Percentiles rank a stretch among this genome's conserved stretches.
Evolutionary conservation across 2,329 filamentous ascomycete species (phyloP).

Genomic region (Endocalyx cinctus): DNA sequence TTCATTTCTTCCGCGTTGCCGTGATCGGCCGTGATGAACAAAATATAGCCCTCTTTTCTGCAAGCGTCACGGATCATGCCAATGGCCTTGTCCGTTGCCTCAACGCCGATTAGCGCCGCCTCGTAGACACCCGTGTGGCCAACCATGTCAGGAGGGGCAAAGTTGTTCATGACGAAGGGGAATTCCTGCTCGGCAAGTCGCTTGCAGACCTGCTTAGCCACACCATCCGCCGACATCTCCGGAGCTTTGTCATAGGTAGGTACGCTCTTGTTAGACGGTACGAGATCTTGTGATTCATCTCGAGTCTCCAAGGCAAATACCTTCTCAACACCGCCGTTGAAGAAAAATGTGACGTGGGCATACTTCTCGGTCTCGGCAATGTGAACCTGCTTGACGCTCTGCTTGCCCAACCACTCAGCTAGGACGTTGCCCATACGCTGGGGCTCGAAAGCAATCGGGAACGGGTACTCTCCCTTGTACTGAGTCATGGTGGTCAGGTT

Average conservation of each 20-base stretch:
- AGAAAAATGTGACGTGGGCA: constrained; percentile 99
- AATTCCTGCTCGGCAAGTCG: constrained; percentile 79
- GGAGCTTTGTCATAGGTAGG: constrained; percentile 93
- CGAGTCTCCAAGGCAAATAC: constrained; percentile 87
- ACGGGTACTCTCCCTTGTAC: constrained; percentile 94
- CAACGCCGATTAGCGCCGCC: constrained; percentile 78
- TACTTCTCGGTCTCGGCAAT: constrained; percentile 99
- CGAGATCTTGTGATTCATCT: constrained; percentile 72
- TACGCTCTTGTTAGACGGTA: constrained; percentile 84
- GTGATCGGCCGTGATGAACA: constrained; percentile 96
- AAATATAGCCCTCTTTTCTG: constrained; percentile 86
- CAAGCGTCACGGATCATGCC: constrained; percentile 88
- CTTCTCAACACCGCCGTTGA: constrained; percentile 98
- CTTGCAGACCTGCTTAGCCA: constrained; percentile 86
- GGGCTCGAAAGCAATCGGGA: constrained; percentile 86
- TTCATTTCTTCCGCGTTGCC: constrained; percentile 99
- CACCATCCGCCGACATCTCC: constrained; percentile 89
- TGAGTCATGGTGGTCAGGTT: constrained; percentile 95
- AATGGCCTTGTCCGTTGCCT: constrained; percentile 90
- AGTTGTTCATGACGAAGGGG: constrained; percentile 99
- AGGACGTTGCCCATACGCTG: constrained; percentile 98
- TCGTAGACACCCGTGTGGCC: constrained; percentile 98
- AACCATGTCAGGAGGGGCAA: constrained; percentile 98
- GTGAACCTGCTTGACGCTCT: constrained; percentile 88
- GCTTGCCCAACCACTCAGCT: constrained; percentile 90